Evolutionary conservation across 2,329 filamentous ascomycete genomes (phyloP), one percentile per base, ranked within the genome.

Genomic region (Aspergillus pseudoglaucus): DNA sequence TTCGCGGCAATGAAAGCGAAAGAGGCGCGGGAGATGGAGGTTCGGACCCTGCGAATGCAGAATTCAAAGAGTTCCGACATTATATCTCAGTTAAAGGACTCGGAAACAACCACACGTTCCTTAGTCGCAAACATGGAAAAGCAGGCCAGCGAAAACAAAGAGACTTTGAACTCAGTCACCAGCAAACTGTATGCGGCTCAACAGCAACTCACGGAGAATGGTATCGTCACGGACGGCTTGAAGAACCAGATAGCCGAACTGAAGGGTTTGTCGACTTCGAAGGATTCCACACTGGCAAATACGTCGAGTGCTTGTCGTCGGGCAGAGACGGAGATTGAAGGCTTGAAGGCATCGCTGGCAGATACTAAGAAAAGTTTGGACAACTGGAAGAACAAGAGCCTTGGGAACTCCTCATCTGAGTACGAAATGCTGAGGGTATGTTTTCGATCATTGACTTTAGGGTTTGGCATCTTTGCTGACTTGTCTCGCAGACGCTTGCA

Each of bases 1-100:
- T 97, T 97, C 67, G 88, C 88, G 1, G 89, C 90, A 7, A 90
- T 95, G 77, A 96, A 95, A 65, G 86, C 90, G 57, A 94, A 91
- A 62, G 91, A 97, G 61, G 84, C 87, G 40, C 80, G 89, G 44
- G 85, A 90, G 49, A 78, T 81, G 49, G 91, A 97, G 69, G 84
- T 94, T 42, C 80, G 87, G 57, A 80, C 84, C 3, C 73, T 96
- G 49, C 83, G 89, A 51, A 78, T 83, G 52, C 90, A 97, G 66
- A 94, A 91, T 62, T 78, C 81, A 42, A 95, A 95, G 70, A 94
- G 88, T 48, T 90, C 89, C 0, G 93, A 97, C 64, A 94, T 97
- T 50, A 90, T 98, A 38, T 80, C 89, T 0, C 88, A 95, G 57
- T 75, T 97, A 47, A 98, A 98, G 73, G 91, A 97, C 47, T 81